Conservation (phyloP, 805 yeast species). For the Metschnikowia anglica region DNA sequence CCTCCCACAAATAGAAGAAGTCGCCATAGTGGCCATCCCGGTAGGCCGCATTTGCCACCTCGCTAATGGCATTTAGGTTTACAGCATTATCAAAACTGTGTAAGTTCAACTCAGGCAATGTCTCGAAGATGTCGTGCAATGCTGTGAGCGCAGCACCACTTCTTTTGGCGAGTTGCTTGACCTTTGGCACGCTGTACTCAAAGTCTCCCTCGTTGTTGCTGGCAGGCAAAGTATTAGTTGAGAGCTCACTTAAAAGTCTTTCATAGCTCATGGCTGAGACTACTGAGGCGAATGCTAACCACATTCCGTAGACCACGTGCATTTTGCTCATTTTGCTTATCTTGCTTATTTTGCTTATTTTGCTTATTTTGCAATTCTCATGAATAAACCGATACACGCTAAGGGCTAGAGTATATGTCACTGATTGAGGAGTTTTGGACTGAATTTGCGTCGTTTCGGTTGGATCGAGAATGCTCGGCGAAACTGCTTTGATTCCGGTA, state of each 20-base stretch:
- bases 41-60: background rate
- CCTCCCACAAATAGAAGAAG: slow-evolving; percentile 7
- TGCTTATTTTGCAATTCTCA: too few species aligned
- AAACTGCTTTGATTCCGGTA: too few species aligned
- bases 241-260: background rate
- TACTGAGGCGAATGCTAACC: background rate
- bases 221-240: background rate
- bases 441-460: too few species aligned
- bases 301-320: background rate
- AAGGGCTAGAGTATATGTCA: too few species aligned
- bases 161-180: background rate
- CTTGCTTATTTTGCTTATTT: too few species aligned
- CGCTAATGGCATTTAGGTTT: background rate
- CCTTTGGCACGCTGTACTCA: background rate
- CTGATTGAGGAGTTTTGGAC: too few species aligned
- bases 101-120: slow-evolving; percentile 1
- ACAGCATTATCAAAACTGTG: slow-evolving; percentile 3
- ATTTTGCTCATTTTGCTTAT: too few species aligned
- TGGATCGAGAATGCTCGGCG: too few species aligned
- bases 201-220: background rate
- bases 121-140: background rate
- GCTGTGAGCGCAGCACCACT: background rate
- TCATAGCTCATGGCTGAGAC: background rate
- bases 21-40: slow-evolving; percentile 2
- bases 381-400: too few species aligned